These are phyloP conservation scores for Ceratobasidium sp. DNA, from an alignment of 1,284 basidiomycete genomes.

Conservation along the genomic window DNA sequence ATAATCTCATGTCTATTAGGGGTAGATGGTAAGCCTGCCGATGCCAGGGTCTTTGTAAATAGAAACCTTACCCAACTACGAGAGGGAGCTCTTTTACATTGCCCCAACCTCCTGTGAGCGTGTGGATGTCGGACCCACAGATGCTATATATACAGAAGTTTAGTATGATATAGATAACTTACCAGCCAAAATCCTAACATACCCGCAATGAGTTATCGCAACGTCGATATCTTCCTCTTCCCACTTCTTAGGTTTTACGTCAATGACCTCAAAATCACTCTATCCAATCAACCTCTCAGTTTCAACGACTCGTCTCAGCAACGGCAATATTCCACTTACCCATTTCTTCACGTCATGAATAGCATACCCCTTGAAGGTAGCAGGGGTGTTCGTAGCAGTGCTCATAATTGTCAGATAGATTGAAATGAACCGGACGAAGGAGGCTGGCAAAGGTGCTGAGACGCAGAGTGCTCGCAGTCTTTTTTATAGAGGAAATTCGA, in stretches of 20 bases:
- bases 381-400: no score
- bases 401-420: no score
- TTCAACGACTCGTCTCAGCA: neutral
- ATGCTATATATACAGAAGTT: neutral
- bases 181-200: neutral
- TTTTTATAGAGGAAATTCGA: no score
- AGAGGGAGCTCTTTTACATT: constrained; percentile 21
- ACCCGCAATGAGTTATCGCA: constrained; percentile 59
- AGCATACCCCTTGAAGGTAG: constrained; percentile 47
- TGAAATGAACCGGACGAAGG: no score
- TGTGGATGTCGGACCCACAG: constrained; percentile 29
- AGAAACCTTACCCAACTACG: constrained; percentile 13
- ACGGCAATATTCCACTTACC: constrained; percentile 19
- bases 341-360: constrained; percentile 45
- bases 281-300: constrained; percentile 50
- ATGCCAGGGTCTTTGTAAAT: neutral
- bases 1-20: constrained; percentile 70
- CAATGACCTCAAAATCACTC: constrained; percentile 62
- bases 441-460: no score
- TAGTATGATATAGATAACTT: neutral
- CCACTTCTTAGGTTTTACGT: constrained; percentile 57
- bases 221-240: constrained; percentile 60
- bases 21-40: neutral
- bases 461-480: no score
- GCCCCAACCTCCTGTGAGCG: constrained; percentile 19